Conservation (phyloP, 2,329 filamentous ascomycete species). For the Aspergillus awamori region DNA sequence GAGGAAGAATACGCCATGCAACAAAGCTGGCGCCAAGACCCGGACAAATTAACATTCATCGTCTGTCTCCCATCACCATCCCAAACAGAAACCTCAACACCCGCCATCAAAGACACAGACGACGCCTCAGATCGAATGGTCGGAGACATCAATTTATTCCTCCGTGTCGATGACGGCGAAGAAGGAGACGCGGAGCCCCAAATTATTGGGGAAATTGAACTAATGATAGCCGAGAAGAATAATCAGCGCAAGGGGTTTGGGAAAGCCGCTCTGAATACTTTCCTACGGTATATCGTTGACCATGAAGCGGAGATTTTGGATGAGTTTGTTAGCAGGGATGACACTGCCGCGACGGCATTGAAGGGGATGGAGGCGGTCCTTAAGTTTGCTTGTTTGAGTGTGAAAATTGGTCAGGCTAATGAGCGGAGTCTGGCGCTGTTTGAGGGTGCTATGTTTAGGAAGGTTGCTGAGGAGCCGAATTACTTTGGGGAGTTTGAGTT, state of each 20-base stretch:
- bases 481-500: slow-evolving; percentile 72
- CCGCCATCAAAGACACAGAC: slow-evolving; percentile 37
- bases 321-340: slow-evolving; percentile 52
- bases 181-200: slow-evolving; percentile 39
- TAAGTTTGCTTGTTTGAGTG: slow-evolving; percentile 53
- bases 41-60: slow-evolving; percentile 93
- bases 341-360: slow-evolving; percentile 15
- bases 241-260: slow-evolving; percentile 68
- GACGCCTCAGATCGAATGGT: slow-evolving; percentile 65
- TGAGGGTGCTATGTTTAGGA: slow-evolving; percentile 61
- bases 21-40: slow-evolving; percentile 76
- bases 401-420: slow-evolving; percentile 65
- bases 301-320: slow-evolving; percentile 58
- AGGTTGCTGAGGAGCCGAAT: slow-evolving; percentile 55
- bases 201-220: slow-evolving; percentile 73
- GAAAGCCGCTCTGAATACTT: slow-evolving; percentile 63
- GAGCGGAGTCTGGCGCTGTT: slow-evolving; percentile 61
- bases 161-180: slow-evolving; percentile 62
- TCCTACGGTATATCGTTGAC: slow-evolving; percentile 68
- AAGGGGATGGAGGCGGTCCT: slow-evolving; percentile 1
- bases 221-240: slow-evolving; percentile 73
- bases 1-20: slow-evolving; percentile 90
- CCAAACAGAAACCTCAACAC: not conserved
- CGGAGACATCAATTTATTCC: slow-evolving; percentile 80
- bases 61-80: slow-evolving; percentile 60